Base-by-base conservation (phyloP, 2,329 filamentous ascomycete species). In the Furcasterigmium furcatum region DNA sequence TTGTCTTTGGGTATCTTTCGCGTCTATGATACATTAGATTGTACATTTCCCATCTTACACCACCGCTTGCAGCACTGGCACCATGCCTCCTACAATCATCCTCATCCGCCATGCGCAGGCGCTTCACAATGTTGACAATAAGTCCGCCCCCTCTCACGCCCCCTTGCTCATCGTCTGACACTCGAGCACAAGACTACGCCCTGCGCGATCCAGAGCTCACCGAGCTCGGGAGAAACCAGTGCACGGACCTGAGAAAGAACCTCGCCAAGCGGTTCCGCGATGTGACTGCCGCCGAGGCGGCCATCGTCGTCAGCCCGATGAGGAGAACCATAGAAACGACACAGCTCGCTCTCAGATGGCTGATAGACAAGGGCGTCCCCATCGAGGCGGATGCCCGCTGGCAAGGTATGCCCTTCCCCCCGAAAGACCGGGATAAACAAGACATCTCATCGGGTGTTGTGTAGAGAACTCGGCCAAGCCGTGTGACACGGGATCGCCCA, bases 51-150 rank as follows among this genome's bases (percentile, higher is more conserved):
- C 24, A 27, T 12, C 24, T 27, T 12, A 12, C 7, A 7, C 7
- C 7, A 27, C 24, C 7, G 7, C 7, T 27, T 12, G 7, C 12
- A 27, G 24, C 24, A 4, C 16, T n/a, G n/a, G 12, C 21, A 53
- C 29, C 18, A 80, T 81, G 77, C 58, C 77, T 43, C 77, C 76
- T 1, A 78, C 70, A 0, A 56, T 96, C 48, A 87, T 97, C 54
- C 74, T 97, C 58, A 85, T 96, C 58, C 87, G 92, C 55, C 92
- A 97, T 75, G 92, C 88, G 14, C 88, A 97, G 65, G 78, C 73
- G 9, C 58, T 71, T n/a, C 78, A 82, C 59, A 82, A 82, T 48
- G 64, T 68, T 13, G 58, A 65, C 41, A 61, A 79, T 79, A 68
- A 66, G 76, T 74, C 21, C 43, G n/a, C 19, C 29, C 12, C 16